These are phyloP conservation scores for Aspergillus hiratsukae DNA, from an alignment of 2,329 filamentous ascomycete genomes.

Conservation along the genomic window DNA sequence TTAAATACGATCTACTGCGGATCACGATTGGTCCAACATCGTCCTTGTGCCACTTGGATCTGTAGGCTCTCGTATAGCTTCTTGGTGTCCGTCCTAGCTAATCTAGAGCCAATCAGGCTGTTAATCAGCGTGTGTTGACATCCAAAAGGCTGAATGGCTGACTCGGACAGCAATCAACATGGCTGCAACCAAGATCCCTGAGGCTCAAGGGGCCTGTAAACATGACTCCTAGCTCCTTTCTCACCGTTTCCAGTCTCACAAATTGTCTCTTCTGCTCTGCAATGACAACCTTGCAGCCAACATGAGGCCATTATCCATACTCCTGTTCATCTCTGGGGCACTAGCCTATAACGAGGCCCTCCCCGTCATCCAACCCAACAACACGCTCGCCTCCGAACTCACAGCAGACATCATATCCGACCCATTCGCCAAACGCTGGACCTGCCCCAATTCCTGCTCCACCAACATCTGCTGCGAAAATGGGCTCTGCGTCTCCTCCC, in stretches of 20 bases:
- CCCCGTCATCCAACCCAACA: neutral
- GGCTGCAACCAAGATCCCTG: neutral
- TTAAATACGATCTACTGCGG: neutral
- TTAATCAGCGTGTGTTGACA: neutral
- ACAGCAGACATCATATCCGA: neutral
- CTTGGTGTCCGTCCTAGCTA: too few species aligned
- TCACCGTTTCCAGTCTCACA: too few species aligned
- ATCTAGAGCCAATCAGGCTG: neutral
- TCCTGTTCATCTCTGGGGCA: neutral
- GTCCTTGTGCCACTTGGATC: neutral
- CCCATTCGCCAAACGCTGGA: neutral
- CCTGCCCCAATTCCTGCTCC: neutral
- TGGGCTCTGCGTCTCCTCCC: neutral
- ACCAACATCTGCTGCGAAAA: neutral
- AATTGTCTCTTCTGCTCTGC: neutral
- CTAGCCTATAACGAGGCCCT: neutral
- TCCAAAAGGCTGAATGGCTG: neutral
- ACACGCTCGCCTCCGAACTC: neutral
- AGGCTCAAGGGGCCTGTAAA: neutral
- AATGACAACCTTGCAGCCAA: neutral
- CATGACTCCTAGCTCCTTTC: too few species aligned
- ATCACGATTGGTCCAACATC: neutral
- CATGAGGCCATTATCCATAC: neutral
- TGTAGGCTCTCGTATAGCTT: neutral
- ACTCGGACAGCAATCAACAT: neutral